Base-by-base conservation (phyloP, 108 stramenopile species). In the Cyclostephanos tholiformis region DNA sequence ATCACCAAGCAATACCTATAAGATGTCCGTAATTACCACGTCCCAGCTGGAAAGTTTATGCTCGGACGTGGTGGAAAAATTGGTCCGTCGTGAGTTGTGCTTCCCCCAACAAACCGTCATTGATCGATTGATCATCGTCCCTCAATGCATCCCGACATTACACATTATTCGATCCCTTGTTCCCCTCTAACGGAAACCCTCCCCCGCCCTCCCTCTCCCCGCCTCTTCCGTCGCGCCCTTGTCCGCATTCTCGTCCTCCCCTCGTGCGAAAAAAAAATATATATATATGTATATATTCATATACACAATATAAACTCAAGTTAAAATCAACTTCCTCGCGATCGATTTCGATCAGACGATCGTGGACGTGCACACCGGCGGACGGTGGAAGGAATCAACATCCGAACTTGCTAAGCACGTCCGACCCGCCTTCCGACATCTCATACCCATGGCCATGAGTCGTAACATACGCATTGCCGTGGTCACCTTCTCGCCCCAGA, bases 331-430 rank as follows among this genome's bases (percentile, higher is more conserved):
- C 76, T 93, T 96, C 58, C 70, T 97, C 35, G 97, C 97, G 4
- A 78, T 97, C 29, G 97, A 98, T 81, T 98, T 98, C 70, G 97
- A 98, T 72, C 85, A 86, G 61, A 98, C 97, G 7, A 85, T 98
- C 30, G 65, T 98, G 30, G 86, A 92, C 72, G 83, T 95, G 2
- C 97, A 98, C 85, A 98, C 97, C n/a, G 90, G 91, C 0, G 97
- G 97, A 4, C 72, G 71, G 38, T 97, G 95, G 95, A 82, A 85
- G 26, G 92, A 84, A 25, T 83, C 94, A 4, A 63, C 72, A 14
- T 71, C 79, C 16, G 96, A 95, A 79, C 84, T 98, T 9, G 61
- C 81, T 11, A 63, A 75, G 26, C 93, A 95, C 78, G 83, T 98
- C 12, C 89, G 97, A n/a, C 94, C 95, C 32, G 80, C 92, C 38